phyloP scores from a whole-genome alignment of 257 asterid species.

The Plectranthus barbatus region DNA sequence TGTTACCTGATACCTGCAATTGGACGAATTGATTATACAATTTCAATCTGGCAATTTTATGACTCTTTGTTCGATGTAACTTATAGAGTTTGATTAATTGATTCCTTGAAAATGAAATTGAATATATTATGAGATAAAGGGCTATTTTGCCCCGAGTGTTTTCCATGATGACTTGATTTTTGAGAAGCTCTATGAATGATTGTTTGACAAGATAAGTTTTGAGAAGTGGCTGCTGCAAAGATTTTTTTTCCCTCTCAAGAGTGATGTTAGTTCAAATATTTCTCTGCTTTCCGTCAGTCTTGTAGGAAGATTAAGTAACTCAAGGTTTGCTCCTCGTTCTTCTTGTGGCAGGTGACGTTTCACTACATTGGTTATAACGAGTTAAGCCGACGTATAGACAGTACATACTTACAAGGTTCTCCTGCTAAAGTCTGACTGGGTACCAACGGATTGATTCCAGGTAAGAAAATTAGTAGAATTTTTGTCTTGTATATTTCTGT shows the following conservation, averaged over 20 bases:
- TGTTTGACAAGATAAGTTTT: too few relatives aligned
- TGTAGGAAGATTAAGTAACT: not conserved
- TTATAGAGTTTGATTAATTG: not conserved
- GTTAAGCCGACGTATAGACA: slow-evolving; percentile 97
- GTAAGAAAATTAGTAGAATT: slow-evolving; percentile 27
- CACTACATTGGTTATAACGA: slow-evolving; percentile 92
- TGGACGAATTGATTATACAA: too few relatives aligned
- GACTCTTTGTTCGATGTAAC: too few relatives aligned
- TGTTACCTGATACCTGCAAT: too few relatives aligned
- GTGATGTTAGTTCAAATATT: not conserved
- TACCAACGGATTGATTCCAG: slow-evolving; percentile 88
- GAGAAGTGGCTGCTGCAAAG: too few relatives aligned
- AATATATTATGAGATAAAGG: not conserved
- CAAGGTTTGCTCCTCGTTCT: not conserved
- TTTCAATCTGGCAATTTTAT: too few relatives aligned
- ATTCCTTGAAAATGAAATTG: not conserved
- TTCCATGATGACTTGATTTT: not conserved
- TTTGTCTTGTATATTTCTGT: too few relatives aligned
- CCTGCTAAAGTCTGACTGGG: slow-evolving; percentile 96
- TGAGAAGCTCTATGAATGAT: not conserved
- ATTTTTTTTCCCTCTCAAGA: not conserved
- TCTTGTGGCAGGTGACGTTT: slow-evolving; percentile 61
- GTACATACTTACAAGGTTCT: slow-evolving; percentile 79
- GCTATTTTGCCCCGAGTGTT: not conserved
- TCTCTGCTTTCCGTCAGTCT: not conserved